phyloP scores from a whole-genome alignment of 768 basidiomycete genomes.

The Neoboletus brunneissimus region DNA sequence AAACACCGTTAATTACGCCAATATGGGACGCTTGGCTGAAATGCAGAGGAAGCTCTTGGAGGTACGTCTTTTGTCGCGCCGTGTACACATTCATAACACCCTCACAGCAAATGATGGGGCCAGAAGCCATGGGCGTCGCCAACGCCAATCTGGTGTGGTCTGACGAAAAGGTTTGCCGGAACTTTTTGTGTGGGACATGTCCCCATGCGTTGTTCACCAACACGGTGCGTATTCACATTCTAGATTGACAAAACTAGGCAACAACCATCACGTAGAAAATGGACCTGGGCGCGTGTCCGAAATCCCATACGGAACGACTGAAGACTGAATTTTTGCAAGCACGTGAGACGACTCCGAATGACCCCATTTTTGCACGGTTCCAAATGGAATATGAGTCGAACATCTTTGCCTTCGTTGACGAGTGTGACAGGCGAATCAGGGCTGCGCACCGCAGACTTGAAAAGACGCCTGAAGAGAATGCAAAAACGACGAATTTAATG shows the following conservation, averaged over 20 bases:
- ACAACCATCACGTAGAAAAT: slow-evolving; percentile 65
- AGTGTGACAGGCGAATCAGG: slow-evolving; percentile 95
- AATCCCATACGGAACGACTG: slow-evolving; percentile 91
- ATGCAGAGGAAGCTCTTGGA: slow-evolving; percentile 93
- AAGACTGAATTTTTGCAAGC: slow-evolving; percentile 87
- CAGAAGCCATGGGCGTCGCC: slow-evolving; percentile 96
- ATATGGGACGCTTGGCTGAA: slow-evolving; percentile 93
- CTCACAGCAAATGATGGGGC: slow-evolving; percentile 98
- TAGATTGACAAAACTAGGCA: not conserved
- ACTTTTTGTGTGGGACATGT: slow-evolving; percentile 98
- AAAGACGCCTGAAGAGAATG: slow-evolving; percentile 99
- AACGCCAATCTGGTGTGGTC: slow-evolving; percentile 91
- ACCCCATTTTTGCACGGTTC: slow-evolving; percentile 82
- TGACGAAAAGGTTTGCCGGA: slow-evolving; percentile 97
- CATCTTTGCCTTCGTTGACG: slow-evolving; percentile 95
- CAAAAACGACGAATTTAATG: slow-evolving; percentile 98
- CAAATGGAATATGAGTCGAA: slow-evolving; percentile 96
- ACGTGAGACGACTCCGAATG: slow-evolving; percentile 67
- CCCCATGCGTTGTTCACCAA: slow-evolving; percentile 98
- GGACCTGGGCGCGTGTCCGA: slow-evolving; percentile 97
- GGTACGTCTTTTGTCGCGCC: slow-evolving; percentile 42
- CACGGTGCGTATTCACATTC: slow-evolving; percentile 60
- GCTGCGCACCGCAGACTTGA: slow-evolving; percentile 92
- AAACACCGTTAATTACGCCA: slow-evolving; percentile 22
- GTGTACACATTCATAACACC: not conserved